Evolutionary conservation across 441 rosid species (phyloP).

Genomic region (Euphorbia neoarborescens): DNA sequence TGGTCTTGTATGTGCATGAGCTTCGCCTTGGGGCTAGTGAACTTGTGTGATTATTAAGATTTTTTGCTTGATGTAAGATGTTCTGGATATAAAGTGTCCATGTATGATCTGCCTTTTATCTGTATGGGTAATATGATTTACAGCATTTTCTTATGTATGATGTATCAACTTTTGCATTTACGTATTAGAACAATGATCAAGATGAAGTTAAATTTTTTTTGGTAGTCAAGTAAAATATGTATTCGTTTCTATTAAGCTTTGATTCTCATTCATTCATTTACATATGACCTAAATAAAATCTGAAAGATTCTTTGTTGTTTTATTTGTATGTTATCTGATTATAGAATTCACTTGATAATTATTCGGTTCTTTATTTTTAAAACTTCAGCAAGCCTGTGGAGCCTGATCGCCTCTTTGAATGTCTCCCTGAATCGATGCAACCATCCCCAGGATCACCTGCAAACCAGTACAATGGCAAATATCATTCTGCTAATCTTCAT

Average conservation of each 20-base stretch:
- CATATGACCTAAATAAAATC: background rate
- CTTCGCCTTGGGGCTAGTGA: constrained; percentile 2
- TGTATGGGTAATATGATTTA: background rate
- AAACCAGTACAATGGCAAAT: constrained; percentile 37
- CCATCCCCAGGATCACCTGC: constrained; percentile 62
- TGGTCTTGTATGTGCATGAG: background rate
- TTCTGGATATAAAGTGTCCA: constrained; percentile 1
- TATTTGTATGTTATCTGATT: background rate
- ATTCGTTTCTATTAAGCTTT: background rate
- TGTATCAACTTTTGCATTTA: background rate
- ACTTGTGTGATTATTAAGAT: background rate
- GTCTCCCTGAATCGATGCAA: constrained; percentile 86
- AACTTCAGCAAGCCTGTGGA: constrained; percentile 78
- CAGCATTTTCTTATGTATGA: background rate
- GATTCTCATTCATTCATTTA: background rate
- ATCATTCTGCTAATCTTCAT: constrained; percentile 32
- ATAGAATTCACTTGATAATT: constrained; percentile 8
- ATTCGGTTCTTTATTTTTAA: constrained; percentile 10
- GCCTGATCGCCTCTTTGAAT: constrained; percentile 88
- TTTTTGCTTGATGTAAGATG: background rate
- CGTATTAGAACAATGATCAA: background rate
- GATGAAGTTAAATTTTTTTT: background rate
- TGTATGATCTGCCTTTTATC: background rate
- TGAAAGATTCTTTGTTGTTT: background rate
- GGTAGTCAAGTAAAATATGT: background rate